Conservation (phyloP, 73 alveolate genomes). For the Tetrahymena thermophila region DNA sequence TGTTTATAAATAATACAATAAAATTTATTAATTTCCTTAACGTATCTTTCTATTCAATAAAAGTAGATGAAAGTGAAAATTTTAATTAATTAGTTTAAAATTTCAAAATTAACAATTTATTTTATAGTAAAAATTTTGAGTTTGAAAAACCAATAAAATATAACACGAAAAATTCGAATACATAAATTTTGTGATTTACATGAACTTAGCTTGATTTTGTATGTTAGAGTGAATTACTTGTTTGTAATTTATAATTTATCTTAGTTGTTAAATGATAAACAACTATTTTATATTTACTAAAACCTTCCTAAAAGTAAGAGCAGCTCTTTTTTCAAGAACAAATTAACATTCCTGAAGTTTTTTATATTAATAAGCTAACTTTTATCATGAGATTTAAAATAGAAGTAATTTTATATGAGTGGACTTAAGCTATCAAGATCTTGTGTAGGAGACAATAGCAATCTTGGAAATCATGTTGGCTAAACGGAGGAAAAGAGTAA, state of each 20-base stretch:
- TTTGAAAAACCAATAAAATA: background rate
- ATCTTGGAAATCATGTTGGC: background rate
- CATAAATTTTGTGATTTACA: background rate
- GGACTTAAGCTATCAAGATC: background rate
- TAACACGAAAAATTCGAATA: background rate
- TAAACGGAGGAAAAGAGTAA: background rate
- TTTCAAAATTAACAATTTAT: background rate
- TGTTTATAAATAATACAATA: background rate
- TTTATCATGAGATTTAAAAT: no score
- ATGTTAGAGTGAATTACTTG: background rate
- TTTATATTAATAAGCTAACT: background rate
- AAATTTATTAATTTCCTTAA: background rate
- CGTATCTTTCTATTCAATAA: background rate
- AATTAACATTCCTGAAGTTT: background rate
- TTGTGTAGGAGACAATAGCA: background rate
- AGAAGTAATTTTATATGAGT: background rate
- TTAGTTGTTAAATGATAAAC: background rate
- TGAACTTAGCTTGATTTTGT: background rate
- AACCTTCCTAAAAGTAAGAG: background rate
- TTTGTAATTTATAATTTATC: background rate
- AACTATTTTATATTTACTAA: background rate
- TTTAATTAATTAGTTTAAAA: background rate
- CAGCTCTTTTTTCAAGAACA: background rate
- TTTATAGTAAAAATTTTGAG: background rate
- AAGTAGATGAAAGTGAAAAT: background rate